Conservation (phyloP, 2,329 filamentous ascomycete genomes). For the Apiospora phragmitis region DNA sequence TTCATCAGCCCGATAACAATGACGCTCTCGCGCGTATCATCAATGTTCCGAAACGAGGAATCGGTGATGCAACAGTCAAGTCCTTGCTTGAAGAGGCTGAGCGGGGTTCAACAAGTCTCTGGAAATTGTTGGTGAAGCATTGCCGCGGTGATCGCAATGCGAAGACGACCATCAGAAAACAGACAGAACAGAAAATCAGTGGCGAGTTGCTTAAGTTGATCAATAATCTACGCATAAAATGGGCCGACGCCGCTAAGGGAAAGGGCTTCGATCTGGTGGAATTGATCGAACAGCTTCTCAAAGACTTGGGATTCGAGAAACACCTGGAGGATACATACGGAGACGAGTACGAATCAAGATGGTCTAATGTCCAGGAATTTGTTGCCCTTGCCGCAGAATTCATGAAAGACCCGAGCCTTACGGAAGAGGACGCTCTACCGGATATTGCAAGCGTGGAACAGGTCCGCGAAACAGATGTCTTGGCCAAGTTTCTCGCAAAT, state of each 20-base stretch:
- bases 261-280: slow-evolving; percentile 43
- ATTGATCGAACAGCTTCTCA: slow-evolving; percentile 54
- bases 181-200: slow-evolving; percentile 54
- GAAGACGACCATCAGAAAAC: slow-evolving; percentile 49
- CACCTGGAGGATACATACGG: slow-evolving; percentile 69
- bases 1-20: slow-evolving; percentile 83
- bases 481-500: slow-evolving; percentile 85
- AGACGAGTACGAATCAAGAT: slow-evolving; percentile 72
- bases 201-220: slow-evolving; percentile 48
- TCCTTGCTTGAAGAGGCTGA: slow-evolving; percentile 76
- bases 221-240: slow-evolving; percentile 35
- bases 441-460: slow-evolving; percentile 73
- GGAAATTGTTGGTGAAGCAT: slow-evolving; percentile 66
- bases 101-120: slow-evolving; percentile 66
- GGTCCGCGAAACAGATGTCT: slow-evolving; percentile 58
- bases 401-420: slow-evolving; percentile 41
- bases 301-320: slow-evolving; percentile 71
- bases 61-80: slow-evolving; percentile 79
- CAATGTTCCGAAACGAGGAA: slow-evolving; percentile 77
- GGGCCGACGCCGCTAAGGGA: slow-evolving; percentile 30
- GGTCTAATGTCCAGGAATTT: slow-evolving; percentile 91
- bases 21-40: slow-evolving; percentile 82
- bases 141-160: slow-evolving; percentile 50
- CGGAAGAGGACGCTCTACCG: slow-evolving; percentile 59
- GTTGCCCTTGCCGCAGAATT: slow-evolving; percentile 77